A percentile compares a stretch with the other conserved stretches of the same genome.
phyloP scores from a whole-genome alignment of 306 rosid species.

The Pyrus communis region DNA sequence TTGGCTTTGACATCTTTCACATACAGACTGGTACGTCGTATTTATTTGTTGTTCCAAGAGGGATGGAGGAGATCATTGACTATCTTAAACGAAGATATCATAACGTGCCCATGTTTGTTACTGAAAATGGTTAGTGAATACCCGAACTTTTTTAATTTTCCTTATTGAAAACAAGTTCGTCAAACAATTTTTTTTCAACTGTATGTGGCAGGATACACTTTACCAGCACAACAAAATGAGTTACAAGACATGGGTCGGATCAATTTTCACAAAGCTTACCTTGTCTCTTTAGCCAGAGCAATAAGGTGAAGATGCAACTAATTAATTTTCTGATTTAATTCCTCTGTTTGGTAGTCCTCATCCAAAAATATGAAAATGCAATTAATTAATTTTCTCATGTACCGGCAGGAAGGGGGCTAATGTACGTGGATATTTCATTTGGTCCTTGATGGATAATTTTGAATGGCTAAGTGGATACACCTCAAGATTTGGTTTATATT shows the following conservation, averaged over 20 bases:
- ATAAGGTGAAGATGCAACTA: constrained; percentile 30
- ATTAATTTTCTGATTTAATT: too few species aligned
- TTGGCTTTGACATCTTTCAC: too few species aligned
- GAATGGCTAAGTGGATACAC: constrained; percentile 51
- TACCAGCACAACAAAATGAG: background rate
- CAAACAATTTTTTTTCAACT: background rate
- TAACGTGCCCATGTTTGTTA: constrained; percentile 44
- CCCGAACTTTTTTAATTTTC: background rate
- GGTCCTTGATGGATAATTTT: constrained; percentile 66
- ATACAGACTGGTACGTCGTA: constrained; percentile 38
- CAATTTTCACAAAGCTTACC: constrained; percentile 45
- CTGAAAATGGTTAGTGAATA: constrained; percentile 54
- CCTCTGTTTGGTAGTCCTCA: background rate
- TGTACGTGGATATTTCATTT: constrained; percentile 59
- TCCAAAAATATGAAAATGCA: background rate
- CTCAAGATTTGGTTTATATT: constrained; percentile 45
- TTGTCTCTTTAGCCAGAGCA: constrained; percentile 42
- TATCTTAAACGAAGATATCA: constrained; percentile 45
- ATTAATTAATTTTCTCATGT: background rate
- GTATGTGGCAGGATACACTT: constrained; percentile 30
- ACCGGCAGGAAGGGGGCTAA: constrained; percentile 55
- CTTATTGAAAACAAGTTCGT: background rate
- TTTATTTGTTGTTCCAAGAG: constrained; percentile 57
- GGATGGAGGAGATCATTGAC: constrained; percentile 46
- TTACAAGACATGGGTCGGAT: constrained; percentile 40